These are phyloP conservation scores for Candida railenensis DNA, from an alignment of 805 yeast genomes.

Conservation along the genomic window DNA sequence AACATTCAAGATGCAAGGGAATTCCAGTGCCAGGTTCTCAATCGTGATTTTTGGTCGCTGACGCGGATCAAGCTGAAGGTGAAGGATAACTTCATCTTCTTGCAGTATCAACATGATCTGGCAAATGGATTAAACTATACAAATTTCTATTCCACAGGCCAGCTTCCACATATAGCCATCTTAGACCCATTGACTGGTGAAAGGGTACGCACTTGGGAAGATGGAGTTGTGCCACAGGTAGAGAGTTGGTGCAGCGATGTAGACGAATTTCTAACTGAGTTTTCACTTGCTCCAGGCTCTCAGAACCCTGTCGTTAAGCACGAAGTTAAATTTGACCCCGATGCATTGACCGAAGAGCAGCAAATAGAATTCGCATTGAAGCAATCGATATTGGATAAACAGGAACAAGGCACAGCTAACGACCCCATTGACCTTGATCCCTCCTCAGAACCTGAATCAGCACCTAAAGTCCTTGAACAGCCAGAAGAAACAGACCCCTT, in stretches of 20 bases:
- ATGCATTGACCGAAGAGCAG: constrained; percentile 74
- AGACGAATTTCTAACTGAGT: constrained; percentile 62
- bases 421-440: constrained; percentile 24
- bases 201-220: constrained; percentile 73
- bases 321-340: constrained; percentile 60
- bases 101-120: constrained; percentile 82
- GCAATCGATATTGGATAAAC: constrained; percentile 50
- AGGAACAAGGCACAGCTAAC: constrained; percentile 26
- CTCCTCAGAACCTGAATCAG: constrained; percentile 5
- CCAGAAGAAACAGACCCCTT: constrained; percentile 38
- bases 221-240: constrained; percentile 55
- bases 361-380: constrained; percentile 75
- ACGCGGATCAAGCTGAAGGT: constrained; percentile 61
- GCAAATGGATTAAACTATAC: constrained; percentile 69
- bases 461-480: background rate
- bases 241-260: constrained; percentile 66
- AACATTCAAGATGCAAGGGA: constrained; percentile 86
- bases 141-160: constrained; percentile 68
- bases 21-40: constrained; percentile 84
- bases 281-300: constrained; percentile 61
- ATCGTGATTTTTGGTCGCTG: constrained; percentile 91
- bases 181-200: constrained; percentile 97
- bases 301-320: constrained; percentile 67
- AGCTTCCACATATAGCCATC: constrained; percentile 86
- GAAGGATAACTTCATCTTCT: constrained; percentile 67